phyloP scores from a whole-genome alignment of 108 stramenopile genomes.

The Skeletonema marinoi region DNA sequence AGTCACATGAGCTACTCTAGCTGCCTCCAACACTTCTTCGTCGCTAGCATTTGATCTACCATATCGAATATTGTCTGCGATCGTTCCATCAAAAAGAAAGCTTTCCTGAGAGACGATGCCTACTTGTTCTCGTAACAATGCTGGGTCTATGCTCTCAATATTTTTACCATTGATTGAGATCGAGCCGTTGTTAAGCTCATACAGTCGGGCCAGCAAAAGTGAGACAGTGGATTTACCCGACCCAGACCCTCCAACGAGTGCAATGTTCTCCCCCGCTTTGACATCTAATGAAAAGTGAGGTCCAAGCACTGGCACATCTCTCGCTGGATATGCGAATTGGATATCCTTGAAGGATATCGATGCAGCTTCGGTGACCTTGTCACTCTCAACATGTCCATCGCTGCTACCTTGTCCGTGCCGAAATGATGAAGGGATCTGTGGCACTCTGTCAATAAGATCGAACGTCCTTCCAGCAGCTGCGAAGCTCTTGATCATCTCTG shows the following conservation, averaged over 20 bases:
- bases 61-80: constrained; percentile 88
- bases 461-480: constrained; percentile 68
- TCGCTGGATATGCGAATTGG: constrained; percentile 87
- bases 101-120: constrained; percentile 94
- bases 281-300: constrained; percentile 67
- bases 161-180: constrained; percentile 79
- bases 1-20: constrained; percentile 73
- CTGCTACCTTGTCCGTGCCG: neutral
- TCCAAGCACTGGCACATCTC: constrained; percentile 70
- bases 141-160: constrained; percentile 63
- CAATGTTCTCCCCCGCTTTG: constrained; percentile 75
- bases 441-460: constrained; percentile 67
- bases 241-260: constrained; percentile 90
- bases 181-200: constrained; percentile 62
- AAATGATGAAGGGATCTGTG: constrained; percentile 46
- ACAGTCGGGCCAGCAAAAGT: constrained; percentile 81
- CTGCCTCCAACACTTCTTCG: constrained; percentile 73
- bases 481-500: constrained; percentile 69
- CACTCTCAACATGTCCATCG: neutral
- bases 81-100: constrained; percentile 87
- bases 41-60: constrained; percentile 67
- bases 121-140: constrained; percentile 68
- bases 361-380: constrained; percentile 24
- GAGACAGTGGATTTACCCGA: constrained; percentile 86
- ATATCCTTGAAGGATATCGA: constrained; percentile 70